These are phyloP conservation scores for Nigrograna mackinnonii DNA, from an alignment of 2,329 filamentous ascomycete genomes.

Conservation along the genomic window DNA sequence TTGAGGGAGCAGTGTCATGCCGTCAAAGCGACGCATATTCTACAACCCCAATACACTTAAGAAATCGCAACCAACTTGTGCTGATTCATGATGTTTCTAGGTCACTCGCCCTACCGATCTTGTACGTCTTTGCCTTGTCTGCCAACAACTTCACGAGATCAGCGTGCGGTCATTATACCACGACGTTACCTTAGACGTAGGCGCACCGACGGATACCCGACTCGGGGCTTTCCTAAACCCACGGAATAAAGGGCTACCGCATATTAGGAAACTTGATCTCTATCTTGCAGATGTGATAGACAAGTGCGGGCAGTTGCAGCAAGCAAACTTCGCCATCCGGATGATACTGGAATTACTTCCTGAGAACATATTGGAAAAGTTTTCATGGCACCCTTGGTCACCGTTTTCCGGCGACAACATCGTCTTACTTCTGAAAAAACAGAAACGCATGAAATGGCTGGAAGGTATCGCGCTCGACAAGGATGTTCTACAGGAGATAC, in stretches of 20 bases:
- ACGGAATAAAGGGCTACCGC: conserved; percentile 50
- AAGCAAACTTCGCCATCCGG: conserved; percentile 51
- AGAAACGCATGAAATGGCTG: conserved; percentile 53
- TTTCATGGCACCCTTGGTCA: conserved; percentile 56
- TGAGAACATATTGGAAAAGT: conserved; percentile 52
- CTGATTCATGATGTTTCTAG: conserved; percentile 21
- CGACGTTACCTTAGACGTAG: conserved; percentile 52
- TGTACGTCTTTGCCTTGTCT: conserved; percentile 51
- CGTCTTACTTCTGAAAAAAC: conserved; percentile 51
- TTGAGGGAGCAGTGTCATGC: too few relatives aligned
- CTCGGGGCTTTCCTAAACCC: conserved; percentile 51
- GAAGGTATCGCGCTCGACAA: conserved; percentile 52
- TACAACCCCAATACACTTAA: too few relatives aligned
- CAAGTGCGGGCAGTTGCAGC: conserved; percentile 48
- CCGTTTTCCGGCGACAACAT: conserved; percentile 53
- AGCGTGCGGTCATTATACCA: conserved; percentile 51
- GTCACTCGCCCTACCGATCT: conserved; percentile 52
- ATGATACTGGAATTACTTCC: conserved; percentile 55
- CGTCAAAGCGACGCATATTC: too few relatives aligned
- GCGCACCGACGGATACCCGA: conserved; percentile 46
- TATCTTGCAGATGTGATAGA: conserved; percentile 50
- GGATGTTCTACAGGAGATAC: conserved; percentile 44
- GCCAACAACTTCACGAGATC: conserved; percentile 51
- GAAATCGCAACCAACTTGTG: too few relatives aligned
- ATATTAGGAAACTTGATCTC: conserved; percentile 51